Conservation (phyloP, 2,329 filamentous ascomycete species). For the Colletotrichum sp. region DNA sequence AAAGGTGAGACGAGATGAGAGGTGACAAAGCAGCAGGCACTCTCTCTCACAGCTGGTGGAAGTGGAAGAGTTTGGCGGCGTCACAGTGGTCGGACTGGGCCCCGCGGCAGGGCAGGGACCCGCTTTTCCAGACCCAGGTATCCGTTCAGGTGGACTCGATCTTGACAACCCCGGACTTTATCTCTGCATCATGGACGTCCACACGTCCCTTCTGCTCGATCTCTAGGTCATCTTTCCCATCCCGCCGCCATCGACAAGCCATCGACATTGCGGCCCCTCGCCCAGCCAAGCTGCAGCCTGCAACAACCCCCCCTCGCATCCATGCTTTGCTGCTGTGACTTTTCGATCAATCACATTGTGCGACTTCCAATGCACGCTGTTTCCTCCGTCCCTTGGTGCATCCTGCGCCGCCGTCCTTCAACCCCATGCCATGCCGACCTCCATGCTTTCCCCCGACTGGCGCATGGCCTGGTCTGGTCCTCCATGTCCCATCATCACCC, state of each 20-base stretch:
- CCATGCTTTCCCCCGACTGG: neutral
- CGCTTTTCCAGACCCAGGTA: neutral
- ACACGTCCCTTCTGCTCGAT: neutral
- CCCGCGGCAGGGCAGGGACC: neutral
- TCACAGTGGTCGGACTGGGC: neutral
- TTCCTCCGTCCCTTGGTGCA: neutral
- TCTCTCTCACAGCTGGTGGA: neutral
- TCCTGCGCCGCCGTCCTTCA: neutral
- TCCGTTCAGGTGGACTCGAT: conserved; percentile 16
- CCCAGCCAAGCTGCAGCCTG: neutral
- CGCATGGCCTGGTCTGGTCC: neutral
- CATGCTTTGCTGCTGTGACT: neutral
- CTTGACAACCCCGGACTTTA: conserved; percentile 8
- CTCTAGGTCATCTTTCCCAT: conserved; percentile 12
- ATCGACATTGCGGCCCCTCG: neutral
- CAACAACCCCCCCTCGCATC: neutral
- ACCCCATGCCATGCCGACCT: neutral
- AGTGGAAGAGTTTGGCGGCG: neutral
- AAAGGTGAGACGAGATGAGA: neutral
- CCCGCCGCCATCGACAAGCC: conserved; percentile 6
- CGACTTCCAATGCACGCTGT: neutral
- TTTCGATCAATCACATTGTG: neutral
- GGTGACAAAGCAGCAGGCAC: neutral
- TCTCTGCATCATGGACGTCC: conserved; percentile 11
- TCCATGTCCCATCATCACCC: neutral